Base-by-base conservation (phyloP, 1,139 yeast genomes). In the Hyphopichia wangnamkhiaoensis region DNA sequence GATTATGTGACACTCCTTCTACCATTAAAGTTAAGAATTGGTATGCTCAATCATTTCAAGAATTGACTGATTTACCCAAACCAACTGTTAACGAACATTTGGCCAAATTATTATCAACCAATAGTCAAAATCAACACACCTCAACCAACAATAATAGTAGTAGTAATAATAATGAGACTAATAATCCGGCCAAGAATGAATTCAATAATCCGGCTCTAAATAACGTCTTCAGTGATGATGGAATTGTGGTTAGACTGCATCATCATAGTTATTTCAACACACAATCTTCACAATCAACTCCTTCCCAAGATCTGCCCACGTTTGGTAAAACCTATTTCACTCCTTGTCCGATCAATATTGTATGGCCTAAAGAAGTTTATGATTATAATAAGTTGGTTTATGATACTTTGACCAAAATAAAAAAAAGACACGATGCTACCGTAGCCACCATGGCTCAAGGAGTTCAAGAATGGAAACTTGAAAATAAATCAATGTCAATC, bases 401-500 rank as follows among this genome's bases (percentile, higher is more conserved):
- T 38, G 82, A 82, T 38, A 71, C 88, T 0, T 68, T 89, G 42
- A 76, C 80, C 37, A 79, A 75, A 47, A 89, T 89, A 59, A 89
- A 89, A 56, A 79, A 78, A 52, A 72, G 96, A 38, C 96, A 90
- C 58, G 96, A 90, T 63, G 95, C 96, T 2, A 91, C 95, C 0
- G 96, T 90, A 10, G 86, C 95, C 9, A 89, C 96, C 0, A 84
- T 90, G 61, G 96, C 96, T 1, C 91, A 87, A 53, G 96, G 96
- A 15, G 95, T 89, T 8, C 82, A 84, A 53, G 95, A 87, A 62
- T 90, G 96, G 96, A 89, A 89, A 56, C 60, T 53, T 43, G 77
- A 71, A 49, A 76, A 74, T 52, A 68, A 68, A 50, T 71, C 71
- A 2, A 65, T 70, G 30, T 68, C 56, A 48, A 79, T 71, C 29